Evolutionary conservation across 179 eudicot genomes (phyloP).

Genomic region (Carnegiea gigantea): DNA sequence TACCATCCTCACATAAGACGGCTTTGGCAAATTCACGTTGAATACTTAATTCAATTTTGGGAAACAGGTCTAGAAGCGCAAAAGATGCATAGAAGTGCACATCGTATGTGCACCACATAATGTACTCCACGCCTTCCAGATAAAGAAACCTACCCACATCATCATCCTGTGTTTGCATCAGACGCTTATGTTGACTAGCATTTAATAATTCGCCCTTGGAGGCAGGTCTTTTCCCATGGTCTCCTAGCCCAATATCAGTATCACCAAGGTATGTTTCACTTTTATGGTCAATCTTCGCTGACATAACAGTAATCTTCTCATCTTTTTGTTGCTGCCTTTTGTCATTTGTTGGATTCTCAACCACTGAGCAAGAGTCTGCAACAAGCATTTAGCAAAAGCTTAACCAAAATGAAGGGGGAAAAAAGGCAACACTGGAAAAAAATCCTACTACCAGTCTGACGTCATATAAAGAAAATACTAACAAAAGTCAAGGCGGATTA

Average conservation of each 20-base stretch:
- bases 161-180: slow-evolving; percentile 33
- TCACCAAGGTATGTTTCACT: slow-evolving; percentile 23
- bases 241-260: slow-evolving; percentile 14
- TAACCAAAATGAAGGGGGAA: not conserved
- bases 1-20: slow-evolving; percentile 73
- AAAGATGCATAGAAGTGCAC: slow-evolving; percentile 98
- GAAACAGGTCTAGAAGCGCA: slow-evolving; percentile 88
- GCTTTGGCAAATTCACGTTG: slow-evolving; percentile 98
- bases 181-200: not conserved
- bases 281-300: slow-evolving; percentile 35
- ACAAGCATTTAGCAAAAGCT: slow-evolving; percentile 7
- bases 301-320: slow-evolving; percentile 32
- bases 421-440: slow-evolving; percentile 1
- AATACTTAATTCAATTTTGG: slow-evolving; percentile 89
- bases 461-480: not conserved
- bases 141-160: slow-evolving; percentile 93
- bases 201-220: slow-evolving; percentile 6
- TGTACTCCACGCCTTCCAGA: slow-evolving; percentile 94
- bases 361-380: slow-evolving; percentile 62
- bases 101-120: slow-evolving; percentile 99
- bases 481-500: slow-evolving; percentile 5
- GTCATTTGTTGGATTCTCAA: slow-evolving; percentile 32
- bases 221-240: slow-evolving; percentile 27
- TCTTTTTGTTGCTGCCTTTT: slow-evolving; percentile 24
- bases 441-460: slow-evolving; percentile 5